Evolutionary conservation across 371 early-diverging fungal species (phyloP), one percentile per base, ranked within the genome.

Genomic region (Rhizopus sp.): DNA sequence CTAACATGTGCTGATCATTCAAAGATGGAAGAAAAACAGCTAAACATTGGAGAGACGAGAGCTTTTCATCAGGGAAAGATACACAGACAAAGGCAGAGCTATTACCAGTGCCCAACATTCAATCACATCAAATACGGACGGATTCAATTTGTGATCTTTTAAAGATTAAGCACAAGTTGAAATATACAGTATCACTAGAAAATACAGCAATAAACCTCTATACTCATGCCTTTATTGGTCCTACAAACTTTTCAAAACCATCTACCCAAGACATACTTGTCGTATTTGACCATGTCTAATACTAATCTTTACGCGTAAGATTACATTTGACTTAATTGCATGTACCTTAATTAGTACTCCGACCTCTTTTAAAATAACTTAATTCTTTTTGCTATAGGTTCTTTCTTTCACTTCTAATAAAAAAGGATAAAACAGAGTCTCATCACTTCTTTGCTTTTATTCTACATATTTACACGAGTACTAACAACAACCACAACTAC

Each of bases 141-240:
- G 72, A 78, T 58, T 62, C 63, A 1, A 6, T 37, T 1, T 63
- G 63, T 53, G 76, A 79, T 53, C 46, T 76, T 30, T 68, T 79
- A 44, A 66, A 74, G 38, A 70, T 74, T 12, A 70, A 67, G 23
- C 80, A 79, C 50, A 74, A 76, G 45, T 55, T 79, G 23, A 72
- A 73, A 23, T 70, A 74, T 39, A 72, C 68, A 5, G 77, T 79
- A 4, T 69, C 74, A 7, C 40, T 79, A 8, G 62, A 63, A 10
- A 79, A 79, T 62, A 38, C 38, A 39, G 34, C 10, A 23, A 23
- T 23, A 23, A 23, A 23, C 23, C 23, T n/a, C 23, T 23, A 23
- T 2, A 23, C 17, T 40, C 15, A 73, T 73, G 69, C 73, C 73
- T 41, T 53, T 66, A 37, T 33, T 55, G 59, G 66, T 63, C 40